phyloP scores from a whole-genome alignment of 352 stramenopile species.

The Phytophthora melonis region DNA sequence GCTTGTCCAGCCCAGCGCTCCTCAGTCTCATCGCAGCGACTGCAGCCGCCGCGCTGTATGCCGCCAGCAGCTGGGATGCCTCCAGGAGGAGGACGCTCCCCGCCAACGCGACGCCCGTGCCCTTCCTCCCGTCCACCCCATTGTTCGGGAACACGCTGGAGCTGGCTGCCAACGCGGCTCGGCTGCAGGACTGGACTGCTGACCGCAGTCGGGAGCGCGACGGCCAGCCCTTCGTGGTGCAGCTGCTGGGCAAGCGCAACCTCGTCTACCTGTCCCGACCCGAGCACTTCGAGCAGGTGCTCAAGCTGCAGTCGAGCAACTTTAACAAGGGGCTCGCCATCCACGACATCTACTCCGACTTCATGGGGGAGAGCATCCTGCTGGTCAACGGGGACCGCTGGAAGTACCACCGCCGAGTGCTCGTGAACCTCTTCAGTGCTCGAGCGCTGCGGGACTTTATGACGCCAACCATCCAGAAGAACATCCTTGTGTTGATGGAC shows the following conservation, averaged over 20 bases:
- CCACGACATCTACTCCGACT: slow-evolving; percentile 42
- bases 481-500: slow-evolving; percentile 13
- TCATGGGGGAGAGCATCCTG: slow-evolving; percentile 74
- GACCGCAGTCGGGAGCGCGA: slow-evolving; percentile 4
- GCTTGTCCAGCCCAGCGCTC: not conserved
- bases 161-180: slow-evolving; percentile 28
- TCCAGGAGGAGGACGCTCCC: not conserved
- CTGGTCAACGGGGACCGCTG: slow-evolving; percentile 63
- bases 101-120: not conserved
- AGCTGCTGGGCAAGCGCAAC: slow-evolving; percentile 23
- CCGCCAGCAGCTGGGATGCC: not conserved
- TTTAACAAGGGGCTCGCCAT: slow-evolving; percentile 70
- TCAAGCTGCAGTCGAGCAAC: slow-evolving; percentile 62
- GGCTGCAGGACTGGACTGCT: slow-evolving; percentile 48
- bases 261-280: slow-evolving; percentile 28
- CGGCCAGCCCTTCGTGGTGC: slow-evolving; percentile 15
- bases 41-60: slow-evolving; percentile 3
- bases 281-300: slow-evolving; percentile 49
- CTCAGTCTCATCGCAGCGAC: not conserved
- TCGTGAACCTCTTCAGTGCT: slow-evolving; percentile 84
- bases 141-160: slow-evolving; percentile 33
- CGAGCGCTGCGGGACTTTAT: slow-evolving; percentile 45
- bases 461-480: slow-evolving; percentile 29
- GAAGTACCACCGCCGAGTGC: slow-evolving; percentile 69
- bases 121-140: slow-evolving; percentile 11